phyloP scores from a whole-genome alignment of 352 stramenopile genomes.

The Elongisporangium undulatum region DNA sequence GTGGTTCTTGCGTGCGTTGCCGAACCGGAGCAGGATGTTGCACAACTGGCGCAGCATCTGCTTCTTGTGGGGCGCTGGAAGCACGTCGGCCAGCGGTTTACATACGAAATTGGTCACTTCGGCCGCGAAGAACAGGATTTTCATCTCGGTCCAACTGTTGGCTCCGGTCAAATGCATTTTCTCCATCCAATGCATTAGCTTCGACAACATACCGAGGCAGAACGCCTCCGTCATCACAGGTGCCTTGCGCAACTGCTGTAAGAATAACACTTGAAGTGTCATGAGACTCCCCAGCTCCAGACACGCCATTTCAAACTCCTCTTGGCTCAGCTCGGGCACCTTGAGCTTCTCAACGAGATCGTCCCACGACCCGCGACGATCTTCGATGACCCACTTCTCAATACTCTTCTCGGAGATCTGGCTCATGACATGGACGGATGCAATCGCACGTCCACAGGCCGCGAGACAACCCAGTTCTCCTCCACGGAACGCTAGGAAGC shows the following conservation, averaged over 20 bases:
- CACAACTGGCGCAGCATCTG: slow-evolving; percentile 69
- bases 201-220: slow-evolving; percentile 60
- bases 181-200: slow-evolving; percentile 73
- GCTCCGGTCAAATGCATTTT: slow-evolving; percentile 37
- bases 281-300: slow-evolving; percentile 70
- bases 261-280: slow-evolving; percentile 73
- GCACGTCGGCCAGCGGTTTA: slow-evolving; percentile 44
- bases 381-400: slow-evolving; percentile 83
- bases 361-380: slow-evolving; percentile 58
- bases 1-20: slow-evolving; percentile 68
- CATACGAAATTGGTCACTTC: slow-evolving; percentile 74
- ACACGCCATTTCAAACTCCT: slow-evolving; percentile 74
- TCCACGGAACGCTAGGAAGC: slow-evolving; percentile 74
- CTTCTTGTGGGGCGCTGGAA: slow-evolving; percentile 67
- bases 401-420: slow-evolving; percentile 78
- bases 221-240: slow-evolving; percentile 66
- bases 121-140: slow-evolving; percentile 74
- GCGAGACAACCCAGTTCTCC: slow-evolving; percentile 70
- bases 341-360: slow-evolving; percentile 52
- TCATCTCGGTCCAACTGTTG: slow-evolving; percentile 69
- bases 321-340: slow-evolving; percentile 74
- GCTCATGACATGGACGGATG: slow-evolving; percentile 81
- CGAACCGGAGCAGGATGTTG: slow-evolving; percentile 55
- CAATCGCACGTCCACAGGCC: slow-evolving; percentile 67
- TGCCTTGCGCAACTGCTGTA: slow-evolving; percentile 62